Base-by-base conservation (phyloP, 2,329 filamentous ascomycete species). In the Diplodia sapinea region DNA sequence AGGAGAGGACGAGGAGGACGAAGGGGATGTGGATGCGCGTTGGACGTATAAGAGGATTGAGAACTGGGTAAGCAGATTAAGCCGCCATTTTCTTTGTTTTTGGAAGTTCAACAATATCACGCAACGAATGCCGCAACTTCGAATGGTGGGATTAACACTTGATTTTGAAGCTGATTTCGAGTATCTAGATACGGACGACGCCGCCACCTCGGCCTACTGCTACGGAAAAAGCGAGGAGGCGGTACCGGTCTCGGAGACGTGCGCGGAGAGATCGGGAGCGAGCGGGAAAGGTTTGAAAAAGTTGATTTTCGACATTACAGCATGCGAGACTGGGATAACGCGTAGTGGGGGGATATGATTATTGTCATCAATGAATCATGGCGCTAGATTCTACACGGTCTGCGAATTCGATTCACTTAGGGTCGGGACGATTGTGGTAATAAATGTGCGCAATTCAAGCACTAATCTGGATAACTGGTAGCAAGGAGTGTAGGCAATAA, bases 261-360 rank as follows among this genome's bases (percentile, higher is more conserved):
- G 43, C 59, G 6, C 29, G 75, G 75, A 20, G 75, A 70, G 5
- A 61, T 31, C 23, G 54, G 17, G 31, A 38, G 20, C n/a, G 54
- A 29, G 50, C 23, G 23, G 26, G 13, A 5, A 23, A 15, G 23
- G 43, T 12, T n/a, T 8, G 11, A 47, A 17, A 4, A 20, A 20
- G 17, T 8, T 47, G 15, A 47, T 17, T 43, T 36, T 11, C 9
- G 9, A 36, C 33, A 11, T 9, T 9, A 11, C 33, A 36, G 33
- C 3, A 36, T 12, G 3, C 33, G 11, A 36, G 11, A 11, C 9
- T 11, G 33, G 33, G 11, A 36, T 9, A 11, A 36, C 11, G 33
- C 9, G 33, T 36, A 36, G 33, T 36, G 11, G 11, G 7, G 8
- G 33, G 33, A 2, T n/a, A 11, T 36, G 33, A 9, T 11, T 36